Conservation (phyloP, 2,329 filamentous ascomycete species). For the Colletotrichum graminicola region DNA sequence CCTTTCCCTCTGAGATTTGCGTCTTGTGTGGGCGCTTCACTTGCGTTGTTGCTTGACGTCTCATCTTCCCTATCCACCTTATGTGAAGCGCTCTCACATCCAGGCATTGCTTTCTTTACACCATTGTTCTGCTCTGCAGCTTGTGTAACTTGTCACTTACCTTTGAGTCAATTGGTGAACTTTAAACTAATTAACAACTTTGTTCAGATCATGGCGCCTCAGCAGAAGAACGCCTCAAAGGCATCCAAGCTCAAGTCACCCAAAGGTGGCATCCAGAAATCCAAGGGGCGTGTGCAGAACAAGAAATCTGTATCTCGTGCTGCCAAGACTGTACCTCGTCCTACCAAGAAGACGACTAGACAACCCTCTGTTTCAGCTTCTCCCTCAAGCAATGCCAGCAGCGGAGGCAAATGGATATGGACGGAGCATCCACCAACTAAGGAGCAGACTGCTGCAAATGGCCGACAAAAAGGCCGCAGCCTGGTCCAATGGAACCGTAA, state of each 20-base stretch:
- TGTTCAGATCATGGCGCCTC: slow-evolving; percentile 1
- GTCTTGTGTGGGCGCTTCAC: neutral
- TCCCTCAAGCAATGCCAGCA: neutral
- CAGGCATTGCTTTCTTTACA: neutral
- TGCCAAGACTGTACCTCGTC: neutral
- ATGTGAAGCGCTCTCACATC: neutral
- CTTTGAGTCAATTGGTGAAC: too few species aligned
- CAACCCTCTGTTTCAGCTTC: neutral
- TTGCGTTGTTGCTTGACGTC: neutral
- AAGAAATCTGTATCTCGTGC: neutral
- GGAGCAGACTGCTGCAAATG: neutral
- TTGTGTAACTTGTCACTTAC: neutral
- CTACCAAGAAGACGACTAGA: neutral
- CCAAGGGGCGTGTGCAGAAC: neutral
- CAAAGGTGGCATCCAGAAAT: slow-evolving; percentile 1
- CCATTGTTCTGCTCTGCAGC: neutral
- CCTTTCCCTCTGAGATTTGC: neutral
- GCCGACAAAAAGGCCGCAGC: neutral
- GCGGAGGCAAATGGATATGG: neutral
- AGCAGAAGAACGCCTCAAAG: neutral
- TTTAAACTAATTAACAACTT: neutral
- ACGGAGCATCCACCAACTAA: neutral
- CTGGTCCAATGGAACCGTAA: slow-evolving; percentile 18
- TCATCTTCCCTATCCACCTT: neutral
- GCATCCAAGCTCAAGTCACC: neutral